Percentiles rank a stretch among this genome's conserved stretches.
These are phyloP conservation scores for Solanum arcanum DNA, from an alignment of 257 asterid genomes.

Conservation along the genomic window DNA sequence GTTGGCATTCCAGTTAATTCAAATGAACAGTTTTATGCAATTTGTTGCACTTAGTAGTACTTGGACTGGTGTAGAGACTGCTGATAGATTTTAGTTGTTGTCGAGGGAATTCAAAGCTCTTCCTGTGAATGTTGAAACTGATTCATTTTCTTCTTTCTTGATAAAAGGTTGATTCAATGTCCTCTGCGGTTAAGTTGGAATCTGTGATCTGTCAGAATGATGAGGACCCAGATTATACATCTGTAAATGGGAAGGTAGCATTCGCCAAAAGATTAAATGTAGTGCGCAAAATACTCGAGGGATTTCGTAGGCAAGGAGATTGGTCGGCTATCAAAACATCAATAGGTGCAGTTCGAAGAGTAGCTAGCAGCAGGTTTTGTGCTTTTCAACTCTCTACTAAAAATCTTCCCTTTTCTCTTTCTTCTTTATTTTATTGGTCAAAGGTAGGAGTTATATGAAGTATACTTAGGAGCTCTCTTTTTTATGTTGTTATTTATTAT, in stretches of 20 bases:
- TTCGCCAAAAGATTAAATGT: constrained; percentile 8
- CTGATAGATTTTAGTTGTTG: not conserved
- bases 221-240: not conserved
- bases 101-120: not conserved
- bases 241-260: constrained; percentile 4
- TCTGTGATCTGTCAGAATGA: constrained; percentile 1
- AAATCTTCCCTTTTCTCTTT: not conserved
- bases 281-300: constrained; percentile 8
- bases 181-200: constrained; percentile 19
- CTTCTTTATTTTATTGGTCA: not conserved
- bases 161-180: constrained; percentile 12
- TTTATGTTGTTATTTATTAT: not conserved
- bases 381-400: not conserved
- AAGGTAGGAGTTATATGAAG: not conserved
- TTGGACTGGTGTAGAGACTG: not conserved
- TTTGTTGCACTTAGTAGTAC: not conserved
- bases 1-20: not conserved
- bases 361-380: constrained; percentile 21
- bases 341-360: constrained; percentile 9
- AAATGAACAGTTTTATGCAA: not conserved
- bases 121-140: not conserved
- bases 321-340: constrained; percentile 8
- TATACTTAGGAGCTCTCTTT: not conserved
- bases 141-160: not conserved
- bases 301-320: constrained; percentile 13